These are phyloP conservation scores for Warburgia ugandensis DNA, from an alignment of 164 flowering plant genomes.

Conservation along the genomic window DNA sequence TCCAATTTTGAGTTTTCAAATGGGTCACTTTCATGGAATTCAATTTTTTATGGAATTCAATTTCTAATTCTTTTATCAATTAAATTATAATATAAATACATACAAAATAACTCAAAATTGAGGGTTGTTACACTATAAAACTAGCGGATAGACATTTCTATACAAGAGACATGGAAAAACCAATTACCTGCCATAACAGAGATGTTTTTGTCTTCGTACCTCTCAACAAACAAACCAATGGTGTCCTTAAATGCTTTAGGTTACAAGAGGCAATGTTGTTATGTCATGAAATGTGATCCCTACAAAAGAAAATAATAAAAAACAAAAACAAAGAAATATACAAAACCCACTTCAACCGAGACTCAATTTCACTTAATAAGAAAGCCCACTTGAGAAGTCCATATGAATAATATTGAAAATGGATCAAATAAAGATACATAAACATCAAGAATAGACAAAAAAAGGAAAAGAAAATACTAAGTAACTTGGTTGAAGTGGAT, in stretches of 20 bases:
- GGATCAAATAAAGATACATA: background rate
- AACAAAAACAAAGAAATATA: background rate
- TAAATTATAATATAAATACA: too few species aligned
- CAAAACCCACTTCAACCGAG: too few species aligned
- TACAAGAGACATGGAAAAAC: background rate
- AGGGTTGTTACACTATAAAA: too few species aligned
- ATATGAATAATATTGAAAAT: background rate
- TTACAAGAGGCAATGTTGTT: conserved; percentile 85
- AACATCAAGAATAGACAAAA: background rate
- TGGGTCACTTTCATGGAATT: too few species aligned
- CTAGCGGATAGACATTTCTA: too few species aligned
- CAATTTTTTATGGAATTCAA: too few species aligned
- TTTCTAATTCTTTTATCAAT: too few species aligned
- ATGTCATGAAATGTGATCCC: conserved; percentile 98
- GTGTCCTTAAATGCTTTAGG: conserved; percentile 77
- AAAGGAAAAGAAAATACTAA: background rate
- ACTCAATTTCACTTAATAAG: too few species aligned
- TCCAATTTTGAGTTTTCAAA: too few species aligned
- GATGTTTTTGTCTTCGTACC: conserved; percentile 62
- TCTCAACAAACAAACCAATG: conserved; percentile 91
- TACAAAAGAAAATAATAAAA: conserved; percentile 15
- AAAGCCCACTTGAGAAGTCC: too few species aligned
- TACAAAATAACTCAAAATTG: too few species aligned
- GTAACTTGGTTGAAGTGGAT: background rate
- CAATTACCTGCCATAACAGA: conserved; percentile 80